phyloP scores from a whole-genome alignment of 2,329 filamentous ascomycete genomes.

The Triangularia verruculosa region DNA sequence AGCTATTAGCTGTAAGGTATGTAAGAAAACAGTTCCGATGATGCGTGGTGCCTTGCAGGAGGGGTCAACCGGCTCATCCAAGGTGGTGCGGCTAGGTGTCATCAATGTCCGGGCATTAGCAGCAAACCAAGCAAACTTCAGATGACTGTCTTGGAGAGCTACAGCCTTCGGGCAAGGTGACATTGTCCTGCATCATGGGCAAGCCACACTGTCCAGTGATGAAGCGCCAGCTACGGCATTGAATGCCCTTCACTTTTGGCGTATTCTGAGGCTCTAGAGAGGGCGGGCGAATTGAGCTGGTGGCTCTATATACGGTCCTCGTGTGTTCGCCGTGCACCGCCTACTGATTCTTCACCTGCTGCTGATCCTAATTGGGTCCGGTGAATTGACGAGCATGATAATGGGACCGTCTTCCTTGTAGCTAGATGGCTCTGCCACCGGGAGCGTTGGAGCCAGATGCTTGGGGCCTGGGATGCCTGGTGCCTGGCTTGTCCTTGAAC shows the following conservation, averaged over 20 bases:
- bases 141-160: neutral
- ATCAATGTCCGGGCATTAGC: conserved; percentile 1
- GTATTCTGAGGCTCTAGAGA: neutral
- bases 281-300: neutral
- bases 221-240: neutral
- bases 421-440: neutral
- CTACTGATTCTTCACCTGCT: neutral
- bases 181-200: neutral
- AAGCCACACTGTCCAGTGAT: neutral
- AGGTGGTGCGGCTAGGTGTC: neutral
- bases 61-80: neutral
- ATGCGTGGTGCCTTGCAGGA: neutral
- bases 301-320: neutral
- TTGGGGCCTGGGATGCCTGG: conserved; percentile 2
- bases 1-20: neutral
- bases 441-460: neutral
- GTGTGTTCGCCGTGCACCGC: neutral
- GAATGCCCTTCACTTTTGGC: neutral
- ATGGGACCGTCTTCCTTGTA: neutral
- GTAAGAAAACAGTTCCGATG: neutral
- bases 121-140: neutral
- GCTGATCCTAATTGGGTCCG: neutral
- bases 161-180: conserved; percentile 1
- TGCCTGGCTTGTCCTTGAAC: neutral
- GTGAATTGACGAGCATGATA: neutral